phyloP scores from a whole-genome alignment of 441 rosid genomes.

The Gossypium gossypioides region DNA sequence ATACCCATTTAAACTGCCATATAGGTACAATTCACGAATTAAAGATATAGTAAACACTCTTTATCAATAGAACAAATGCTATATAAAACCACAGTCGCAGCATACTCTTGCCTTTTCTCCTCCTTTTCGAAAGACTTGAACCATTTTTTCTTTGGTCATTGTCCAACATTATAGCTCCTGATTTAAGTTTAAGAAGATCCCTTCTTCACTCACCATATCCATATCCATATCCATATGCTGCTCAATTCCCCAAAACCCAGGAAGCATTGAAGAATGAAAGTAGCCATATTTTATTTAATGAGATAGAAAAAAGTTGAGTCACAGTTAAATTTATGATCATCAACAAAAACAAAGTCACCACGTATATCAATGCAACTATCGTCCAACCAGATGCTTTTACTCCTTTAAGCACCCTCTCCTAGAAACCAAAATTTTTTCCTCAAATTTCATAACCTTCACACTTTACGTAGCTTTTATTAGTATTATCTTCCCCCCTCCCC shows the following conservation, averaged over 20 bases:
- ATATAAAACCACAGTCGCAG: no score
- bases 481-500: not conserved
- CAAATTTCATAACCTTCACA: not conserved
- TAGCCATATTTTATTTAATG: not conserved
- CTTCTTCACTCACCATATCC: not conserved
- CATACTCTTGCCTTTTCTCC: no score
- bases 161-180: not conserved
- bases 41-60: no score
- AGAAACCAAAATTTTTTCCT: slow-evolving; percentile 3
- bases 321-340: slow-evolving; percentile 14
- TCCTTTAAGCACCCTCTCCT: slow-evolving; percentile 13
- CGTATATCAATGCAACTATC: slow-evolving; percentile 1
- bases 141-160: not conserved
- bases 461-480: not conserved
- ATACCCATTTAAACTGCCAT: no score
- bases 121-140: no score
- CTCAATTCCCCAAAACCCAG: slow-evolving; percentile 25
- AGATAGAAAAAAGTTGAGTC: slow-evolving; percentile 8
- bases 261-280: slow-evolving; percentile 21
- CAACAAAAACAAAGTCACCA: not conserved
- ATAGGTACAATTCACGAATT: no score
- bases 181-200: slow-evolving; percentile 16
- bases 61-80: no score
- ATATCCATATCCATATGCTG: not conserved
- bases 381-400: slow-evolving; percentile 15